These are phyloP conservation scores for Hydrangea macrophylla DNA, from an alignment of 148 eudicot species.

Conservation along the genomic window DNA sequence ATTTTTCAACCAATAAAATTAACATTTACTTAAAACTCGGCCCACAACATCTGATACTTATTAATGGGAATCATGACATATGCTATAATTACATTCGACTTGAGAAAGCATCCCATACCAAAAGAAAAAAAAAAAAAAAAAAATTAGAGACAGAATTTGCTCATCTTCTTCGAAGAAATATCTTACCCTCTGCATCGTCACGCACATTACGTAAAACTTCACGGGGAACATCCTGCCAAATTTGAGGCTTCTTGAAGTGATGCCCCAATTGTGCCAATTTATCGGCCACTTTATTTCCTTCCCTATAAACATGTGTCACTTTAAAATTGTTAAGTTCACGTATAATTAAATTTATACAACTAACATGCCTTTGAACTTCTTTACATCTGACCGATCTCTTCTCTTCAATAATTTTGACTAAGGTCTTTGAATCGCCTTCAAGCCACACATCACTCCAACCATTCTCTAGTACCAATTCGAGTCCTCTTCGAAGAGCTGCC, in stretches of 20 bases:
- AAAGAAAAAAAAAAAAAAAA: neutral
- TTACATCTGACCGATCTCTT: constrained; percentile 37
- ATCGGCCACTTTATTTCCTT: constrained; percentile 82
- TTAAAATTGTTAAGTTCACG: constrained; percentile 44
- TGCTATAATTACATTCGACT: neutral
- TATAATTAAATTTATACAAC: constrained; percentile 46
- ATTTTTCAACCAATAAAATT: no score
- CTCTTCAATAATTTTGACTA: constrained; percentile 45
- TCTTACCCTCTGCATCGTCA: constrained; percentile 78
- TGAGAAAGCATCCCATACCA: no score
- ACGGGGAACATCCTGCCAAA: constrained; percentile 63
- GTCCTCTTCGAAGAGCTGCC: constrained; percentile 70
- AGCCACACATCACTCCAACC: constrained; percentile 79
- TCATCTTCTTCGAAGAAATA: constrained; percentile 52
- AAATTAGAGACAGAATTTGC: neutral
- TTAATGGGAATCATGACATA: no score
- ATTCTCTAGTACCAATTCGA: constrained; percentile 62
- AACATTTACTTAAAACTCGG: neutral
- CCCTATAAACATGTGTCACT: constrained; percentile 69
- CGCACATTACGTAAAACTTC: constrained; percentile 54
- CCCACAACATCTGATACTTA: neutral
- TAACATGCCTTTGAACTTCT: constrained; percentile 48
- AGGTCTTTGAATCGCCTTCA: constrained; percentile 78
- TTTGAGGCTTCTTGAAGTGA: constrained; percentile 39
- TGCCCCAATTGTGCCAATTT: constrained; percentile 74